Evolutionary conservation across 139 green algal species (phyloP).

Genomic region (Nannochloris sp.): DNA sequence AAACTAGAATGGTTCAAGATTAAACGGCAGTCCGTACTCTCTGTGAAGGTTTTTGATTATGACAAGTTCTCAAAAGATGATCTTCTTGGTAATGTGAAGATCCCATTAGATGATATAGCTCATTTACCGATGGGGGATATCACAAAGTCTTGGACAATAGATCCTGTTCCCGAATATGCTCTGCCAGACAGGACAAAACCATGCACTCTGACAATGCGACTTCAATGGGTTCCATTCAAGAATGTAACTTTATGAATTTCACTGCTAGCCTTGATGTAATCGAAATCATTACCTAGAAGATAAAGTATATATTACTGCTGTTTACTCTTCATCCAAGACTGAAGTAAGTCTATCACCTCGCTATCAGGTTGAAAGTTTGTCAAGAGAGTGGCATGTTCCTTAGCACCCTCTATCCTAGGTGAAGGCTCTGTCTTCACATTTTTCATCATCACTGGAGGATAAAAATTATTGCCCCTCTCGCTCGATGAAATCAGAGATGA

Average conservation of each 20-base stretch:
- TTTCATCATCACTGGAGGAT: no score
- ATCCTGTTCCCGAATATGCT: constrained; percentile 6
- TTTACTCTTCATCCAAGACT: no score
- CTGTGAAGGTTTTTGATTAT: constrained; percentile 31
- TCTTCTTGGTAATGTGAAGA: constrained; percentile 20
- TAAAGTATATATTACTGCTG: no score
- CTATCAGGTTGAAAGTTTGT: no score
- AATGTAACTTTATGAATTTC: not conserved
- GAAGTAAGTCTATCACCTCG: no score
- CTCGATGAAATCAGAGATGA: no score
- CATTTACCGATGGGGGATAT: constrained; percentile 19
- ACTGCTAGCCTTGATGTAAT: no score
- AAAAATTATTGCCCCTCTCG: no score
- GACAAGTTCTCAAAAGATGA: constrained; percentile 24
- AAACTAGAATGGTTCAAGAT: constrained; percentile 46
- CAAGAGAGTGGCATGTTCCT: no score
- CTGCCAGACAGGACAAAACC: not conserved
- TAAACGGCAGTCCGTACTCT: constrained; percentile 18
- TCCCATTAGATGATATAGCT: constrained; percentile 28
- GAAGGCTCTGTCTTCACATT: no score
- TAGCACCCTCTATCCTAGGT: no score
- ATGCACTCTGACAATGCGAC: constrained; percentile 18
- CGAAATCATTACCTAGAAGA: no score
- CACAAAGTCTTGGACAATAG: constrained; percentile 18
- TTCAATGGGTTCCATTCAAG: constrained; percentile 35